Base-by-base conservation (phyloP, 2,329 filamentous ascomycete species). In the Diaporthe citrichinensis region DNA sequence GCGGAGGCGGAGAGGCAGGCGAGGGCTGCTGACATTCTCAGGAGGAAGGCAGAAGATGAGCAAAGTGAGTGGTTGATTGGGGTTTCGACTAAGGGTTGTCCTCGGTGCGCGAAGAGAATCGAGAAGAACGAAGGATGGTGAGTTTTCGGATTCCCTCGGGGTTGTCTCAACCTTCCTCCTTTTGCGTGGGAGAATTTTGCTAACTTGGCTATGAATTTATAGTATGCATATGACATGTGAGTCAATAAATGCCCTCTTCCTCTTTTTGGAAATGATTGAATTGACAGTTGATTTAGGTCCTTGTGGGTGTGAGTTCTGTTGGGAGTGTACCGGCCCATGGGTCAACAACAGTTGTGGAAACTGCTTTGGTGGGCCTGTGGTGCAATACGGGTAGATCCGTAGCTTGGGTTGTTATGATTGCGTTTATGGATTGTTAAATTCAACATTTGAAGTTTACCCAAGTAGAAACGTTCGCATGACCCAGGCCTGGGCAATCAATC, bases 211-310 rank as follows among this genome's bases (percentile, higher is more conserved):
- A 23, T 59, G 20, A 10, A 31, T 57, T 41, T 31, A 15, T 41
- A 79, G 78, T 53, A 74, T 74, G 59, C 76, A 79, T 57, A 79
- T 79, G 78, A 77, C 72, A 1, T 79, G 78, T 78, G 55, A 76
- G 78, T 55, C 25, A n/a, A 36, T 14, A n/a, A 55, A 31, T 2
- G 25, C 3, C 23, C 41, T 15, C 57, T 25, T 51, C 9, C 1
- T 3, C 25, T 3, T 7, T 15, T 23, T n/a, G 9, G 53, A 6
- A 25, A 17, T 39, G 3, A 17, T 44, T 7, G 14, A 41, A 39
- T 5, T 73, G 36, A 73, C 49, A 28, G 17, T 62, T 46, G 73
- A 20, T n/a, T 28, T 14, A 75, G 73, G 73, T 41, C 71, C 17
- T 46, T 79, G 77, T 51, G 44, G 73, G 2, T 44, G 74, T 55